These are phyloP conservation scores for Phytophthora pistaciae DNA, from an alignment of 352 stramenopile species.

Conservation along the genomic window DNA sequence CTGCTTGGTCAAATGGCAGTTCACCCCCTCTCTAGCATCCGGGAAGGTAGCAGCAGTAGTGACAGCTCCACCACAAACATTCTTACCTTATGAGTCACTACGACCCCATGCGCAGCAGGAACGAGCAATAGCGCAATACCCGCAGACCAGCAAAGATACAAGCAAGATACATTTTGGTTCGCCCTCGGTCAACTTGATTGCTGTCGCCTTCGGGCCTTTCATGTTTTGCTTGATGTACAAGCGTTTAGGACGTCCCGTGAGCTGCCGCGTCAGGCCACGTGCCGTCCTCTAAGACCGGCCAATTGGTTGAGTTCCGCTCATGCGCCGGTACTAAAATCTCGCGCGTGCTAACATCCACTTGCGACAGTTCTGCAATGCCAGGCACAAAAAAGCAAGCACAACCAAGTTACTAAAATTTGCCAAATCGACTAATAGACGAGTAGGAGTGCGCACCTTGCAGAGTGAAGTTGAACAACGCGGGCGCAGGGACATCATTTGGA, in stretches of 20 bases:
- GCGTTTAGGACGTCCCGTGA: slow-evolving; percentile 39
- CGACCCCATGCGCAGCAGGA: background rate
- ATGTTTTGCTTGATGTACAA: slow-evolving; percentile 44
- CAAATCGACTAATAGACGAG: background rate
- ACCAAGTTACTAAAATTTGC: background rate
- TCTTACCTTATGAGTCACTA: slow-evolving; percentile 61
- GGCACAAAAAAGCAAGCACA: background rate
- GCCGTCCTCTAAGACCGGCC: slow-evolving; percentile 75
- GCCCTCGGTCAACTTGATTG: slow-evolving; percentile 33
- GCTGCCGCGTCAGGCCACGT: slow-evolving; percentile 65
- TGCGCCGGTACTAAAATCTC: slow-evolving; percentile 84
- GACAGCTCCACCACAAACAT: slow-evolving; percentile 50
- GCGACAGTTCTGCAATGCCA: slow-evolving; percentile 64
- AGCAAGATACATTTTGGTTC: slow-evolving; percentile 68
- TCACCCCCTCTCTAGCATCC: slow-evolving; percentile 36
- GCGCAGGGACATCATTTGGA: slow-evolving; percentile 84
- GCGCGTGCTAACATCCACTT: slow-evolving; percentile 73
- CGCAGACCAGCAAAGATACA: slow-evolving; percentile 43
- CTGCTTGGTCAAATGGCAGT: slow-evolving; percentile 45
- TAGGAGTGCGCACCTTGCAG: slow-evolving; percentile 64
- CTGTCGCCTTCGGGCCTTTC: slow-evolving; percentile 31
- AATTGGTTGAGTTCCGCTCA: slow-evolving; percentile 78
- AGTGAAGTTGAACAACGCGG: slow-evolving; percentile 96
- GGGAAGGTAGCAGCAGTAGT: slow-evolving; percentile 20
- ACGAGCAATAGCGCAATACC: slow-evolving; percentile 3